Percentiles rank a stretch among this genome's conserved stretches.
Evolutionary conservation across 371 early-diverging fungal species (phyloP).

Genomic region (Mortierella sp.): DNA sequence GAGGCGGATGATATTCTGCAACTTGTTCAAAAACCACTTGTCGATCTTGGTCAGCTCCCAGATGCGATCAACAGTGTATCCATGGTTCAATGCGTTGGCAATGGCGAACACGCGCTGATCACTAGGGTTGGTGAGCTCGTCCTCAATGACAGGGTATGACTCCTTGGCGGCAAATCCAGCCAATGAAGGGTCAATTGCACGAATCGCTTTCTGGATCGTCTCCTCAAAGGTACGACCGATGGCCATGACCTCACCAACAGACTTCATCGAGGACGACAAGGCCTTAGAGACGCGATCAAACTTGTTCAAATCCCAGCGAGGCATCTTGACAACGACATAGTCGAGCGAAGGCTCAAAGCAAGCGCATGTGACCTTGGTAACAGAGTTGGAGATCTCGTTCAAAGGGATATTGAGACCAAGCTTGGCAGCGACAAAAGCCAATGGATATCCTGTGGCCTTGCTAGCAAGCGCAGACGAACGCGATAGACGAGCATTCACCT

Average conservation of each 20-base stretch:
- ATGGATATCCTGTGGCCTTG: constrained; percentile 96
- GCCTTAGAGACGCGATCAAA: constrained; percentile 86
- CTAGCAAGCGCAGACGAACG: constrained; percentile 89
- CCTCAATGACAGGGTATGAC: constrained; percentile 77
- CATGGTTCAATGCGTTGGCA: constrained; percentile 85
- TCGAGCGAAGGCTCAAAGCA: constrained; percentile 96
- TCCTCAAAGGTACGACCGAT: constrained; percentile 96
- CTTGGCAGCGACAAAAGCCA: constrained; percentile 97
- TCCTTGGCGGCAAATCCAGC: constrained; percentile 70
- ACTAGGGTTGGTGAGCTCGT: constrained; percentile 78
- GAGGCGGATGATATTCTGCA: constrained; percentile 82
- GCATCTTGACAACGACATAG: constrained; percentile 94
- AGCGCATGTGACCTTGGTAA: constrained; percentile 91
- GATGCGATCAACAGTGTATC: constrained; percentile 84
- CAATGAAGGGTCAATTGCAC: constrained; percentile 76
- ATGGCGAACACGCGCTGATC: constrained; percentile 92
- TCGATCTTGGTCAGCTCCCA: constrained; percentile 92
- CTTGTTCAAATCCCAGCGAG: constrained; percentile 95
- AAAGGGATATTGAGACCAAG: constrained; percentile 87
- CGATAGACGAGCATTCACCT: constrained; percentile 94
- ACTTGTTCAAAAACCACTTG: constrained; percentile 94
- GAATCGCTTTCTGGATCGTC: constrained; percentile 90
- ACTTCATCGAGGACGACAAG: constrained; percentile 90
- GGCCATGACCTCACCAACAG: constrained; percentile 97
- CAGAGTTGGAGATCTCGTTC: constrained; percentile 87